Base-by-base conservation (phyloP, 768 basidiomycete species). In the Termitomyces sp. region DNA sequence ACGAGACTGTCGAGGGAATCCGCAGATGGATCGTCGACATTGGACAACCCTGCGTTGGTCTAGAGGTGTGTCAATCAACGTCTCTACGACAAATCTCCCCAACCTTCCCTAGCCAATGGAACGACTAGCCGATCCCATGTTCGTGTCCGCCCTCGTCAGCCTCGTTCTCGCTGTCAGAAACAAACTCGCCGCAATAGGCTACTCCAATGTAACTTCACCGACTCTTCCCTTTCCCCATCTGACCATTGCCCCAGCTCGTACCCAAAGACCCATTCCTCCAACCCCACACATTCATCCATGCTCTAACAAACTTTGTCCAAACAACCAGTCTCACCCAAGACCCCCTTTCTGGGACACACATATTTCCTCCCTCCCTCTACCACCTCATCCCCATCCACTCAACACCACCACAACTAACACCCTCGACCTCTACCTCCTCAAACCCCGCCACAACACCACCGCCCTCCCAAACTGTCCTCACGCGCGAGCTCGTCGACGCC, bases 241-340 rank as follows among this genome's bases (percentile, higher is more conserved):
- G 7, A 53, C 10, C 39, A 18, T 12, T 27, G 20, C 43, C 59
- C 20, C 54, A 71, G 65, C 58, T 68, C 46, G 72, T 86, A 37
- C 87, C 90, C 2, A 86, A 85, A 67, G 92, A 93, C 68, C 91
- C 92, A 1, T 92, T 94, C 65, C 72, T 89, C 46, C 80, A 90
- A 56, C 88, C 89, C 0, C 67, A 79, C 41, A 72, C 72, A 9
- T 87, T 93, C 59, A 64, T 79, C 22, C 68, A 72, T 26, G 79
- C 80, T 1, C 72, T 92, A 6, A 67, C 63, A 46, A 67, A 71
- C 18, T 78, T 77, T 56, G 51, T 70, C 29, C 65, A 70, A 16
- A 61, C 70, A 41, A 56, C 70, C 41, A 60, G 63, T 14, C 58
- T 61, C 31, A 36, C 39, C 53, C 46, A 24, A 31, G 29, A 68